Evolutionary conservation across 2,329 filamentous ascomycete species (phyloP).

Genomic region (Graphiopsis chlorocephala): DNA sequence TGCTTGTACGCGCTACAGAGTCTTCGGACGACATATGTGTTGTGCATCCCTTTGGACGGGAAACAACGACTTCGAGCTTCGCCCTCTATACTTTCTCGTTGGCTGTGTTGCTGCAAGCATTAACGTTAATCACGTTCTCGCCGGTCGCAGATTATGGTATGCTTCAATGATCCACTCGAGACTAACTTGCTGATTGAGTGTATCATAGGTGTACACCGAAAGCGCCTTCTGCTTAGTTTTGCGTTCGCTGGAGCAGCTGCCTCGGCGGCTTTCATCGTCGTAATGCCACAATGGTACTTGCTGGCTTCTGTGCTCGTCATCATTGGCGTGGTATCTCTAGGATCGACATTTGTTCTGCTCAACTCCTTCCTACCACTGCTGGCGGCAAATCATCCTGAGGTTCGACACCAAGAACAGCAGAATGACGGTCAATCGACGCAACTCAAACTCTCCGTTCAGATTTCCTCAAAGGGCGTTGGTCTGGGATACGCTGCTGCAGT

Average conservation of each 20-base stretch:
- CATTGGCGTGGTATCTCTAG: constrained; percentile 83
- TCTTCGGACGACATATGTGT: constrained; percentile 64
- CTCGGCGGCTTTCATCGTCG: constrained; percentile 78
- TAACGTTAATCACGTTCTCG: constrained; percentile 90
- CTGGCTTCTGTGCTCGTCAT: constrained; percentile 78
- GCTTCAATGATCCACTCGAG: not conserved
- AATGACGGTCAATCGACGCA: constrained; percentile 52
- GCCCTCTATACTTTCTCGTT: constrained; percentile 94
- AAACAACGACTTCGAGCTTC: constrained; percentile 89
- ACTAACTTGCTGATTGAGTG: not conserved
- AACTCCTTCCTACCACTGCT: constrained; percentile 90
- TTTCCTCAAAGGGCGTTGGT: constrained; percentile 84
- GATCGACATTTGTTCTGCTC: constrained; percentile 90
- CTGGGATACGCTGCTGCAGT: constrained; percentile 85
- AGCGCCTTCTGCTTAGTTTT: constrained; percentile 76
- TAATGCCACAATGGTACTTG: constrained; percentile 71
- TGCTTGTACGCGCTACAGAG: constrained; percentile 18
- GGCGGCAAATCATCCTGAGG: constrained; percentile 71
- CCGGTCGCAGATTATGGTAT: constrained; percentile 89
- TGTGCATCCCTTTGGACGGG: constrained; percentile 70
- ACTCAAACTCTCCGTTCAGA: constrained; percentile 74
- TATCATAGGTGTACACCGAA: constrained; percentile 62
- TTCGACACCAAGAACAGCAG: constrained; percentile 28
- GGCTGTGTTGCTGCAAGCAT: constrained; percentile 78
- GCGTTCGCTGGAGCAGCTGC: constrained; percentile 73